Evolutionary conservation across 2,329 filamentous ascomycete species (phyloP), one percentile per base, ranked within the genome.

Genomic region (Ceratocystis destructans): DNA sequence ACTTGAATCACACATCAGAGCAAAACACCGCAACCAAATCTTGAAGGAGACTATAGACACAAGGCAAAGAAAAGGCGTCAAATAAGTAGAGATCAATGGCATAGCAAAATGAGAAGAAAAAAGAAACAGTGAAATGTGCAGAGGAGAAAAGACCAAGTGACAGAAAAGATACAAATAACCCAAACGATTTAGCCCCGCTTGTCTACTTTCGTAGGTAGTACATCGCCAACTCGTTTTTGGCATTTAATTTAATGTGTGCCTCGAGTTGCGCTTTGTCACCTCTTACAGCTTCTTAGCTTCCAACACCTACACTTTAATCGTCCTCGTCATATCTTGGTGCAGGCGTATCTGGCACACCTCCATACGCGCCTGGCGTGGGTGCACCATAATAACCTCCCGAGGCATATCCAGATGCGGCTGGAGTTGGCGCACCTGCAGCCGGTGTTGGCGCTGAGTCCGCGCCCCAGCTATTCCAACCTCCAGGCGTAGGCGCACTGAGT

Each of bases 401-500:
- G 72, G 79, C 61, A 66, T 74, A 72, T n/a, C 83, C 83, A 62
- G 81, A 83, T 0, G 84, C 86, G 31, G 83, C 86, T 0, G 88
- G 88, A 0, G 88, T 91, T 0, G 87, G 87, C 17, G 87, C 88
- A 66, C 77, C 82, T 61, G 75, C 82, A 7, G 79, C 84, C 1
- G 86, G 86, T 0, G 86, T 89, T 1, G 86, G 85, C 1, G 86
- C 87, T 5, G 83, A 81, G 66, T 88, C 87, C 0, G 77, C 77
- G 46, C 80, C 81, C 82, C 82, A 84, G 28, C 81, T 80, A 69
- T 82, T 79, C 81, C 84, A 84, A 7, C 80, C 82, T 5, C 85
- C 87, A 1, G 87, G 88, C 0, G 88, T 90, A 0, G 88, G 87
- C 0, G 87, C 87, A 70, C 80, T 83, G 69, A 80, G 72, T 10